phyloP scores from a whole-genome alignment of 2,329 filamentous ascomycete species.

The Nemania diffusa region DNA sequence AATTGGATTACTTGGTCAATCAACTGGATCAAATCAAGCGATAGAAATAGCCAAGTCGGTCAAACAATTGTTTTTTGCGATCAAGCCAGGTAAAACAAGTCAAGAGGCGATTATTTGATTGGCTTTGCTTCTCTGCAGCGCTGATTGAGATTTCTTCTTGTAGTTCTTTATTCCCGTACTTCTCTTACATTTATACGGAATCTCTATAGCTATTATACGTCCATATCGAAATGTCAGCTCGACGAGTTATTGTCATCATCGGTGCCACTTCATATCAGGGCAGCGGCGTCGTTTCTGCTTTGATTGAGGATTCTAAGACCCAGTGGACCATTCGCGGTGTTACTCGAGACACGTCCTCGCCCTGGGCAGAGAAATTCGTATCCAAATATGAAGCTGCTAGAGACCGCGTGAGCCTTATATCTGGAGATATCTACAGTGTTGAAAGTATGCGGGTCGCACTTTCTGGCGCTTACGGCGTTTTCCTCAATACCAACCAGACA shows the following conservation, averaged over 20 bases:
- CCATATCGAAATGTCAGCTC: constrained; percentile 22
- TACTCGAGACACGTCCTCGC: constrained; percentile 21
- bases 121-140: no score
- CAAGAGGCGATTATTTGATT: no score
- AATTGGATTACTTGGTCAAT: no score
- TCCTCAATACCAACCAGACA: constrained; percentile 18
- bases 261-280: constrained; percentile 22
- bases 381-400: constrained; percentile 11
- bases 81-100: no score
- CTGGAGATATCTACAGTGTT: constrained; percentile 19
- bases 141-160: constrained; percentile 6
- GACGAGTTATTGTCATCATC: constrained; percentile 23
- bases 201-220: background rate
- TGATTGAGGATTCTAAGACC: constrained; percentile 14
- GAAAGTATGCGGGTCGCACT: constrained; percentile 19
- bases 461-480: constrained; percentile 26
- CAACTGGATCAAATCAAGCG: no score
- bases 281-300: constrained; percentile 19
- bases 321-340: constrained; percentile 22
- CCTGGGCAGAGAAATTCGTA: constrained; percentile 23
- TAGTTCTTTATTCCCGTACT: background rate
- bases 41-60: no score
- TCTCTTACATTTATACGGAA: constrained; percentile 6
- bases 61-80: no score
- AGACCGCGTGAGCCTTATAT: constrained; percentile 24